Percentiles rank a stretch among this genome's conserved stretches.
Evolutionary conservation across 345 rosid species (phyloP).

Genomic region (Gossypium rotundifolium): DNA sequence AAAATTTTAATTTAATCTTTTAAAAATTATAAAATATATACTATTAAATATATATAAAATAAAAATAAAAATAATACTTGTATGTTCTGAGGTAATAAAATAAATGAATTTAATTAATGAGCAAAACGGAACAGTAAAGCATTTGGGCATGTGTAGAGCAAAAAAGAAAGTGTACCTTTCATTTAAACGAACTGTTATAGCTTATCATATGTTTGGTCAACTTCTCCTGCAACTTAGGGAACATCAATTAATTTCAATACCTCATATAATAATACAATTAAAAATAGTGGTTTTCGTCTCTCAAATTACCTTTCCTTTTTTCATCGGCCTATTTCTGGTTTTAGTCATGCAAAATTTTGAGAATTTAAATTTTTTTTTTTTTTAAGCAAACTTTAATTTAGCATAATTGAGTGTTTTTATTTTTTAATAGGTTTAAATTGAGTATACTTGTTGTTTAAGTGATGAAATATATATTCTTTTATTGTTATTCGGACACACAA

Average conservation of each 20-base stretch:
- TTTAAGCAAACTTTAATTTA: too few relatives aligned
- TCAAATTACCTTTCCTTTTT: background rate
- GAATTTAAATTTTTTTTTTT: too few relatives aligned
- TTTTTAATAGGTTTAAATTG: too few relatives aligned
- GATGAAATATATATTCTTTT: too few relatives aligned
- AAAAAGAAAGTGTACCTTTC: background rate
- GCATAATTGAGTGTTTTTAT: too few relatives aligned
- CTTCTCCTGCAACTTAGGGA: background rate
- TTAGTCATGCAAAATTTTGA: too few relatives aligned
- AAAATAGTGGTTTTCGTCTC: background rate
- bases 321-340: background rate
- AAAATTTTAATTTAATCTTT: too few relatives aligned
- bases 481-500: too few relatives aligned
- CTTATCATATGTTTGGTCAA: conserved; percentile 3
- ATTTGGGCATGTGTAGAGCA: background rate
- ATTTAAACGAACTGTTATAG: background rate
- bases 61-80: background rate
- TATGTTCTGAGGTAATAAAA: background rate
- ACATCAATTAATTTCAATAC: background rate
- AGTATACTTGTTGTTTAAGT: too few relatives aligned
- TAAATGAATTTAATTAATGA: background rate
- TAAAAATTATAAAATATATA: too few relatives aligned
- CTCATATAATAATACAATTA: background rate
- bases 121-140: too few relatives aligned
- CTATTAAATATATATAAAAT: background rate